Conservation (phyloP, 345 rosid genomes). For the Chamaenerion angustifolium region DNA sequence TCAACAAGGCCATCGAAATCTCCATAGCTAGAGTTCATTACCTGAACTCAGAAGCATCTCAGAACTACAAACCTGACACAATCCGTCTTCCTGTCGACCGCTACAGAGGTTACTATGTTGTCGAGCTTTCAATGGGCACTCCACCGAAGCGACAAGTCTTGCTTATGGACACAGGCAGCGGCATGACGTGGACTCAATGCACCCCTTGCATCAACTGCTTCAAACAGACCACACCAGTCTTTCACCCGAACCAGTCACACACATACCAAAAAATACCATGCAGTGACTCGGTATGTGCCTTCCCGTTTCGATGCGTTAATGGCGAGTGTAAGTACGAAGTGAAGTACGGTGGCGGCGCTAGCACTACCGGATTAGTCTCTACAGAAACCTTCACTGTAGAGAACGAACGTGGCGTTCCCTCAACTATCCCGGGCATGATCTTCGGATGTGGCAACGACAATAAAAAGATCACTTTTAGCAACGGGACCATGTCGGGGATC, state of each 20-base stretch:
- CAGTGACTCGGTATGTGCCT: constrained; percentile 6
- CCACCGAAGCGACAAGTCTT: background rate
- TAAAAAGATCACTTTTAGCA: background rate
- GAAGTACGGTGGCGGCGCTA: constrained; percentile 1
- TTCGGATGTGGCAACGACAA: constrained; percentile 15
- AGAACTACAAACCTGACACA: background rate
- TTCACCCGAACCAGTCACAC: constrained; percentile 1
- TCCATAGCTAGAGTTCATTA: background rate
- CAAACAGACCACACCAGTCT: constrained; percentile 4
- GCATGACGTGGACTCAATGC: constrained; percentile 15
- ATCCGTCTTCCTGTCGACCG: background rate
- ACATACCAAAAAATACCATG: constrained; percentile 8
- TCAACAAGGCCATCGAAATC: constrained; percentile 1
- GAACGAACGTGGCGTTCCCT: too few relatives aligned
- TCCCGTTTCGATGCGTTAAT: constrained; percentile 4
- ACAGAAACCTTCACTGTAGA: constrained; percentile 7
- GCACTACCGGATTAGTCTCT: constrained; percentile 8
- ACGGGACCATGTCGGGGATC: constrained; percentile 6
- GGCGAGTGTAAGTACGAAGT: constrained; percentile 4
- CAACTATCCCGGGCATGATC: background rate
- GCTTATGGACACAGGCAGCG: constrained; percentile 8
- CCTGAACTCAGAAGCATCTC: background rate
- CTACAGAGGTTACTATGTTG: background rate
- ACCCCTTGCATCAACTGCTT: constrained; percentile 14
- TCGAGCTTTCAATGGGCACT: constrained; percentile 5